Base-by-base conservation (phyloP, 495 filamentous ascomycete species). In the Hyaloscypha bicolor region DNA sequence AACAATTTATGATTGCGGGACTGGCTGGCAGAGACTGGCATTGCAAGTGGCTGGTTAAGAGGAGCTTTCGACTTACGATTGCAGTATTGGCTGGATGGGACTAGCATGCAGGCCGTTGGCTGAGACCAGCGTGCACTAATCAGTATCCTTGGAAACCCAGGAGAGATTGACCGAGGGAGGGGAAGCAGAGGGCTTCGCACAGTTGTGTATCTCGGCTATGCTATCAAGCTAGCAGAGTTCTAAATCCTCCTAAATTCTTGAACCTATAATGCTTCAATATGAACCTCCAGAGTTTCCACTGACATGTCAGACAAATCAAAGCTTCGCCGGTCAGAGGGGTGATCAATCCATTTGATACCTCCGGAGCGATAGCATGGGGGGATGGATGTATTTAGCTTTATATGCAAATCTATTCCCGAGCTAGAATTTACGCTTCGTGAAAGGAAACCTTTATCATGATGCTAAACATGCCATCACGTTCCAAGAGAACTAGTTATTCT, bases 401-500 rank as follows among this genome's bases (percentile, higher is more conserved):
- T 14, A 16, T 48, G 16, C 16, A 16, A 4, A 48, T 48, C 16
- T 19, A 48, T 19, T 16, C 16, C 42, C 9, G 42, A 8, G 35
- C 35, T 37, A 1, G 8, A 37, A 37, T 37, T 37, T 37, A 25
- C 35, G 1, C 35, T 37, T 37, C 12, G 35, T 3, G 42, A 16
- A 19, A 19, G 4, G 16, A 4, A 16, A 19, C 16, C 16, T 48
- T 48, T 12, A 48, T 48, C 35, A 48, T 11, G 42, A 48, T 16
- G 42, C 42, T 37, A 37, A 48, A 4, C 6, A 37, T 12, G 6
- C 35, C 8, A 4, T 14, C 11, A 48, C 9, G 1, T 48, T 19
- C 16, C 0, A 4, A 48, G 42, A 48, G 9, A 48, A 6, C 16
- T 12, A 30, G n/a, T 69, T 53, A 74, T 52, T 74, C 70, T 25